Conservation (phyloP, 2,329 filamentous ascomycete species). For the Lachnellula willkommii region DNA sequence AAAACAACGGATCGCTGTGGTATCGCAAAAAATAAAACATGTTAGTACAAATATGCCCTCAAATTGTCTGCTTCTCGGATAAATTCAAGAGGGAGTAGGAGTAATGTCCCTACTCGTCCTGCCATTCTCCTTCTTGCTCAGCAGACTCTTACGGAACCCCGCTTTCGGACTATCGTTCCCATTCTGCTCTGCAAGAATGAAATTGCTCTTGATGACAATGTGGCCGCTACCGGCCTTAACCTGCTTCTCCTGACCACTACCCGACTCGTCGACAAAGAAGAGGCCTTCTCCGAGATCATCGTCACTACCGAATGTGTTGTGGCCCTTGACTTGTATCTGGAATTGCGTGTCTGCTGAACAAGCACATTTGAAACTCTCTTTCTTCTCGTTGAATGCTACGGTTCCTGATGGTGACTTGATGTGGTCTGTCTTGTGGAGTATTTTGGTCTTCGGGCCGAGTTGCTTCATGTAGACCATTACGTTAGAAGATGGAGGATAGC, state of each 20-base stretch:
- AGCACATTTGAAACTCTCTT: slow-evolving; percentile 68
- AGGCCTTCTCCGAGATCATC: slow-evolving; percentile 76
- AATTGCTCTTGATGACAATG: slow-evolving; percentile 70
- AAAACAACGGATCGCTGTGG: no score
- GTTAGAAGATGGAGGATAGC: slow-evolving; percentile 70
- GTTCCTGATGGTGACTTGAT: slow-evolving; percentile 65
- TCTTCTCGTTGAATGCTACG: slow-evolving; percentile 58
- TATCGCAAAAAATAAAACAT: no score
- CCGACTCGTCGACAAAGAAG: slow-evolving; percentile 88
- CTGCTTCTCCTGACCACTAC: slow-evolving; percentile 62
- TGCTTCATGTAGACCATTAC: slow-evolving; percentile 72
- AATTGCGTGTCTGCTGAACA: slow-evolving; percentile 82
- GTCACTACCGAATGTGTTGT: slow-evolving; percentile 78
- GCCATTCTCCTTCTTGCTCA: slow-evolving; percentile 46
- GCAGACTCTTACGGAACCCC: slow-evolving; percentile 46
- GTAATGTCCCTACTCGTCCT: slow-evolving; percentile 40
- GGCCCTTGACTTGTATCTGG: slow-evolving; percentile 78
- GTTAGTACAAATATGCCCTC: no score
- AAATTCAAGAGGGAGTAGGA: slow-evolving; percentile 22
- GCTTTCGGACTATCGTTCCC: slow-evolving; percentile 39
- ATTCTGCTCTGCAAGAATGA: slow-evolving; percentile 46
- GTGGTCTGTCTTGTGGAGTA: slow-evolving; percentile 87
- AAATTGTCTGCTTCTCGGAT: no score
- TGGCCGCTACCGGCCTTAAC: slow-evolving; percentile 67
- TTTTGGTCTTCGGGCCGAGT: slow-evolving; percentile 63